Base-by-base conservation (phyloP, 225 moss, liverwort and hornwort genomes). In the Sphagnum contortum region DNA sequence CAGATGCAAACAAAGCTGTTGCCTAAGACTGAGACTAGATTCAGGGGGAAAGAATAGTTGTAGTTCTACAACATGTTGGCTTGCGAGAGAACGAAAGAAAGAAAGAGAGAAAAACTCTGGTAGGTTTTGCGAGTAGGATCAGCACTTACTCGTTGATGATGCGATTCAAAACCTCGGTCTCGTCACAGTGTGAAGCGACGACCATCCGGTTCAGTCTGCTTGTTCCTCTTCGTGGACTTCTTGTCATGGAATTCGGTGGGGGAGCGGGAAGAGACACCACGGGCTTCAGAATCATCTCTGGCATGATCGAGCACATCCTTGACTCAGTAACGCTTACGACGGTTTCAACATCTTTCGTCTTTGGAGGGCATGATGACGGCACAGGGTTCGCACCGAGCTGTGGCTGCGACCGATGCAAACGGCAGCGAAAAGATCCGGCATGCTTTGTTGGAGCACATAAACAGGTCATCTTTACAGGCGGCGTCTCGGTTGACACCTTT, bases 341-440 rank as follows among this genome's bases (percentile, higher is more conserved):
- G 78, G 12, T 75, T 49, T 45, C 80, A 80, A 7, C 74, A 54
- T 6, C 75, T 77, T 1, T 50, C 68, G 0, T 64, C 77, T 3
- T 62, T 67, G 3, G 52, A 8, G 4, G 54, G 50, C 66, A 69
- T 72, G 51, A 29, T 29, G 66, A 72, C 0, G 74, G 55, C 55
- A 74, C 69, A 3, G 72, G 68, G 45, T 69, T 67, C 48, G 77
- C 80, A 45, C 62, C 62, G 70, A 74, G 75, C 1, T 80, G 75
- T 47, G 80, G 59, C 68, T 68, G 57, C 1, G 77, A 62, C 1
- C 94, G 90, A 50, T 94, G 94, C 44, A 94, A 67, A 10, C 90
- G 81, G 60, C 94, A 94, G 44, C 94, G 80, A 61, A 91, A 94
- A 5, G 90, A 90, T 58, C 94, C 94, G 5, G 88, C 87, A 59